Conservation (phyloP, 176 grass and related monocot genomes). For the Rhipidocladum racemiflorum region DNA sequence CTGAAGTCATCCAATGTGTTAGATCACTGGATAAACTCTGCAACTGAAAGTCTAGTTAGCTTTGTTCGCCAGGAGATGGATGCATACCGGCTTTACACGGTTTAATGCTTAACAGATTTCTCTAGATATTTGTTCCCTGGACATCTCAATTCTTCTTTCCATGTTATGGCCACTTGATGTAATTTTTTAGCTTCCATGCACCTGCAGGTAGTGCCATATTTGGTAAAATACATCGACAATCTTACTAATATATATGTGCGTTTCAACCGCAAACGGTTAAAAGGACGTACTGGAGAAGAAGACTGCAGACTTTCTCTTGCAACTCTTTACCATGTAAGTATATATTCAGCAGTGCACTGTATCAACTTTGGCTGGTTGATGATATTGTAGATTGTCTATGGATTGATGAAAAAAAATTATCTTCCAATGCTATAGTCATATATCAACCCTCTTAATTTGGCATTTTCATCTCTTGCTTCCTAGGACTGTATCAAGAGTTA, state of each 20-base stretch:
- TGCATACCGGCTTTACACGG: constrained; percentile 93
- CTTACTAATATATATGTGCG: constrained; percentile 98
- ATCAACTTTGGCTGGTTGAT: constrained; percentile 2
- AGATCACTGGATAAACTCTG: constrained; percentile 97
- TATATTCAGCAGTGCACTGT: constrained; percentile 11
- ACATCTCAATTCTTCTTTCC: constrained; percentile 13
- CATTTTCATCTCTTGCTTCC: not conserved
- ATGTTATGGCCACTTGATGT: constrained; percentile 6
- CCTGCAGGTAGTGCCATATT: constrained; percentile 89
- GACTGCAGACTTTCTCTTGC: constrained; percentile 94
- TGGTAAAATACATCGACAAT: constrained; percentile 94
- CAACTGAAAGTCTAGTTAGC: constrained; percentile 91
- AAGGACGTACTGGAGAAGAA: constrained; percentile 96
- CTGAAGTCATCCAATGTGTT: constrained; percentile 85
- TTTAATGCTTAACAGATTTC: constrained; percentile 18
- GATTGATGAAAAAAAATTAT: not conserved
- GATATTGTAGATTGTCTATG: constrained; percentile 11
- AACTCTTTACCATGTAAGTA: constrained; percentile 83
- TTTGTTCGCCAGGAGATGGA: constrained; percentile 98
- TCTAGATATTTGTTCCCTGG: constrained; percentile 23
- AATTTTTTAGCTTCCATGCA: constrained; percentile 10
- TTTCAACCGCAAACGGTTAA: constrained; percentile 92
- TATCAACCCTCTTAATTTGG: not conserved
- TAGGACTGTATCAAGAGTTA: not conserved
- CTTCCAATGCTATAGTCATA: not conserved